A percentile compares a stretch with the other conserved stretches of the same genome.
These are phyloP conservation scores for Irpex lacteus DNA, from an alignment of 1,284 basidiomycete species.

Conservation along the genomic window DNA sequence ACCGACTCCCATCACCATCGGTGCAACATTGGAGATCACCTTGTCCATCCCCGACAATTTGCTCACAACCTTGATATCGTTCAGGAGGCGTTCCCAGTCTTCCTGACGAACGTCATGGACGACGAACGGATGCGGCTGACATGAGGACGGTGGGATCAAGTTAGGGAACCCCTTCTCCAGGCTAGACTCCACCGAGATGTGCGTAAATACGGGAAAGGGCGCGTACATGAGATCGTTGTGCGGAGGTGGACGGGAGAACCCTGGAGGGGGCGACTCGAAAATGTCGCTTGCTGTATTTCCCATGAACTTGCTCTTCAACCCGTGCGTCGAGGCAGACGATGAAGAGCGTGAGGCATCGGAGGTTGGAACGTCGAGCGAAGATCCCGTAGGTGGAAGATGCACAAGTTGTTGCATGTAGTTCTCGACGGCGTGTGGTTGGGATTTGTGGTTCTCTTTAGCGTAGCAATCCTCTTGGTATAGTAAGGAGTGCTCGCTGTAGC, in stretches of 20 bases:
- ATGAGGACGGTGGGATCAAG: constrained; percentile 14
- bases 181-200: constrained; percentile 11
- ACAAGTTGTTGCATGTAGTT: no score
- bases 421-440: no score
- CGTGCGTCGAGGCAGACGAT: no score
- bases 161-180: constrained; percentile 19
- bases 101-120: constrained; percentile 20
- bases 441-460: no score
- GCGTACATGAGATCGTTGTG: constrained; percentile 4
- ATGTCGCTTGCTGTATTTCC: neutral
- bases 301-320: neutral
- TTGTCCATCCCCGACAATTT: neutral
- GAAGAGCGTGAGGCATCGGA: no score
- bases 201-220: constrained; percentile 17
- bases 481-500: no score
- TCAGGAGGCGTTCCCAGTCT: constrained; percentile 21
- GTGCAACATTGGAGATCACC: neutral
- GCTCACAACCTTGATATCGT: constrained; percentile 15
- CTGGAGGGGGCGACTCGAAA: constrained; percentile 9
- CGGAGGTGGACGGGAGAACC: constrained; percentile 7
- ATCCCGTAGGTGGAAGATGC: no score
- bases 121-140: constrained; percentile 21
- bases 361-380: no score
- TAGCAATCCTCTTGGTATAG: no score
- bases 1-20: neutral